Conservation (phyloP, 768 basidiomycete species). For the Infundibulicybe gibba region DNA sequence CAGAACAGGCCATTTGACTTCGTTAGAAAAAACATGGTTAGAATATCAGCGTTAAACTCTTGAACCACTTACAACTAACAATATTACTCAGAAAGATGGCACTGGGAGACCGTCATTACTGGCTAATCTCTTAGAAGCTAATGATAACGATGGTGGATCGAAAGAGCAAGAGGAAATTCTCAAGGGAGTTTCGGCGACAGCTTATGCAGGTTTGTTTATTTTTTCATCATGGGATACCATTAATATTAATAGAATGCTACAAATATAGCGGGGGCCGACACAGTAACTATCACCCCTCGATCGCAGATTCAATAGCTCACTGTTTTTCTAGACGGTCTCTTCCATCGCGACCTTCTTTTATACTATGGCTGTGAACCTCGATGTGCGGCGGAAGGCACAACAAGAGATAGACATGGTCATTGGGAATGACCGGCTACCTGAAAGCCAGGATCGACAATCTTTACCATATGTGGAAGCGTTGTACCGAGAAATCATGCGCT, state of each 20-base stretch:
- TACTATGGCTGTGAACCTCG: conserved; percentile 10
- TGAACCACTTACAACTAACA: background rate
- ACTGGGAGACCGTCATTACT: conserved; percentile 7
- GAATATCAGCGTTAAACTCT: background rate
- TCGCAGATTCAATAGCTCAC: background rate
- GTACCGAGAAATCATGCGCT: conserved; percentile 8
- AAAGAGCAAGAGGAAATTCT: background rate
- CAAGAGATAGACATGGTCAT: conserved; percentile 12
- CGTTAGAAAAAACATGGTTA: conserved; percentile 14
- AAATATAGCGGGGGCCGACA: conserved; percentile 10
- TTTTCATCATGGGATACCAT: background rate
- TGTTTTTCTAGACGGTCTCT: background rate
- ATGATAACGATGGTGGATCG: background rate
- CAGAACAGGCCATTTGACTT: conserved; percentile 15
- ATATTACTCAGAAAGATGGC: conserved; percentile 9
- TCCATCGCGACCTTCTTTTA: background rate
- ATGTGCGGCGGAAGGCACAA: too few relatives aligned
- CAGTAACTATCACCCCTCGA: conserved; percentile 16
- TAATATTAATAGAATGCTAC: background rate
- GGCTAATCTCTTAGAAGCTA: conserved; percentile 4
- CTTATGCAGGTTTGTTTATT: background rate
- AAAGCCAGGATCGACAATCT: conserved; percentile 6
- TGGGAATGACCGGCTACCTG: conserved; percentile 11
- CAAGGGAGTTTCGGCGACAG: background rate
- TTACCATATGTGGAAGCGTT: conserved; percentile 13